Conservation (phyloP, 2,329 filamentous ascomycete species). For the Penicillium janthinellum region DNA sequence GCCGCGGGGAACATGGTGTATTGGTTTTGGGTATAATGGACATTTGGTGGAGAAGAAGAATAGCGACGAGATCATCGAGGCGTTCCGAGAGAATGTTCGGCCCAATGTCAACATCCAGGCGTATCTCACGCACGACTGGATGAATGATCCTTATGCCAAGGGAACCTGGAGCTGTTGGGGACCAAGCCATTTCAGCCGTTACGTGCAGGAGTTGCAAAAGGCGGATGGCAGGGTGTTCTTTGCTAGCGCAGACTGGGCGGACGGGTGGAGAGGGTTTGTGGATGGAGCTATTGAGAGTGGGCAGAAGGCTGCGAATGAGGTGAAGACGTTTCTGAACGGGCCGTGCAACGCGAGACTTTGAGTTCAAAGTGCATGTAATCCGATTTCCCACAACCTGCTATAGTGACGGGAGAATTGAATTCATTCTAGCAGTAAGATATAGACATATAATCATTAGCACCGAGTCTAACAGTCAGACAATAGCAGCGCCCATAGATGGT, state of each 20-base stretch:
- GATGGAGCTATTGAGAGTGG: slow-evolving; percentile 12
- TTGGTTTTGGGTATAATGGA: background rate
- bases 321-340: background rate
- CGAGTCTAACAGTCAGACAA: slow-evolving; percentile 14
- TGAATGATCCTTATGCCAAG: slow-evolving; percentile 13
- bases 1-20: background rate
- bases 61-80: background rate
- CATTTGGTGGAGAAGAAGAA: background rate
- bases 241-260: slow-evolving; percentile 13
- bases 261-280: slow-evolving; percentile 13
- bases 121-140: background rate
- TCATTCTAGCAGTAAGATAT: slow-evolving; percentile 6
- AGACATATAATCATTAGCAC: slow-evolving; percentile 15
- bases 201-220: slow-evolving; percentile 4
- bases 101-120: background rate
- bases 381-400: background rate
- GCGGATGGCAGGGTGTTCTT: slow-evolving; percentile 5
- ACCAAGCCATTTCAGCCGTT: background rate
- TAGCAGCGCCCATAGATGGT: slow-evolving; percentile 1
- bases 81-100: background rate
- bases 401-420: background rate
- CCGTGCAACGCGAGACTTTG: background rate
- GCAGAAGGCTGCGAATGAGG: background rate
- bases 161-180: slow-evolving; percentile 10
- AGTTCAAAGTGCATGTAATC: background rate